Base-by-base conservation (phyloP, 2,329 filamentous ascomycete species). In the Lojkania enalia region DNA sequence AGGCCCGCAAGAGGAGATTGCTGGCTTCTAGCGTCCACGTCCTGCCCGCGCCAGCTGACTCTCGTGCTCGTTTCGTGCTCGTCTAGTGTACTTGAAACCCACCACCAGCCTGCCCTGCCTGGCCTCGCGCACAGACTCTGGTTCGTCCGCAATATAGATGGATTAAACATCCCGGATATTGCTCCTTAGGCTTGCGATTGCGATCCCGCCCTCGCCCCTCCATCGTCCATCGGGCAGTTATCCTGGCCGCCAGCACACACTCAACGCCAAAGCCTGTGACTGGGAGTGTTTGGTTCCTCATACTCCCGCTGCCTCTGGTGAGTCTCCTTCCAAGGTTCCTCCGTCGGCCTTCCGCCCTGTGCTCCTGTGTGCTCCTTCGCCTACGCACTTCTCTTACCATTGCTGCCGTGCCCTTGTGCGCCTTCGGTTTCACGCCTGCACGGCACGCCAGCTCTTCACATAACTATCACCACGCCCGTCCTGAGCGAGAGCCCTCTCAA, bases 381-480 rank as follows among this genome's bases (percentile, higher is more conserved):
- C 60, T 53, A 49, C 53, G 37, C 48, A 31, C 23, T 13, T 33
- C 55, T 57, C 53, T 42, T 46, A 56, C 62, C 46, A 54, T 54
- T 63, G 56, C 61, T 60, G 60, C 58, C 39, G 57, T 48, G 49
- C 42, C 44, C 42, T 44, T 54, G 49, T 54, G 51, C 58, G 60
- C 63, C 58, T 44, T 43, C 43, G 43, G 60, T 66, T 67, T 65
- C 64, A 67, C 43, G 44, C 48, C 42, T 43, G 35, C 53, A 39
- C 14, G 32, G 32, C 42, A 27, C 37, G 38, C 49, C 46, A 46
- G 40, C 46, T n/a, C 20, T 16, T 14, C 45, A 43, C 51, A 59
- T 57, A 57, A 55, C 33, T 52, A 42, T 40, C 49, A n/a, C n/a
- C n/a, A n/a, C 25, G 32, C 16, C 40, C 30, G 18, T 33, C 36